Conservation (phyloP, 2,329 filamentous ascomycete species). For the Aspergillus oerlinghausenensis region DNA sequence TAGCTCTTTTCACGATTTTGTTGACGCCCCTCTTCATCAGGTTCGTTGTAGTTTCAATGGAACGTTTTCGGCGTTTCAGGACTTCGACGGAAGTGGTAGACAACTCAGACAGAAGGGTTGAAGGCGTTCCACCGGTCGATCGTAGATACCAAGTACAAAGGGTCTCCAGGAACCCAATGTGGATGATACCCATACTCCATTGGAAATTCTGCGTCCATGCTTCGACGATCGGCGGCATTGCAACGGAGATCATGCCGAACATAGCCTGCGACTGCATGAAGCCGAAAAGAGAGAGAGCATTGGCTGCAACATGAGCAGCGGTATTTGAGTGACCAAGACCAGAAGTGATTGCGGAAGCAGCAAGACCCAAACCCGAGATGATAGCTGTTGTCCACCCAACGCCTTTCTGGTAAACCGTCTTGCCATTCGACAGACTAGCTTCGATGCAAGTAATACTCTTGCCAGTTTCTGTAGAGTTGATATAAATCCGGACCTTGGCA, state of each 20-base stretch:
- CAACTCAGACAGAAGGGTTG: slow-evolving; percentile 70
- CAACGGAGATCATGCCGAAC: slow-evolving; percentile 75
- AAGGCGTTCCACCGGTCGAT: slow-evolving; percentile 79
- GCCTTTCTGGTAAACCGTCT: slow-evolving; percentile 82
- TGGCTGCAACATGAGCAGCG: slow-evolving; percentile 88
- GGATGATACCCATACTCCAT: slow-evolving; percentile 96
- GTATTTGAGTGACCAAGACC: slow-evolving; percentile 90
- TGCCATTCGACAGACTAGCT: slow-evolving; percentile 81
- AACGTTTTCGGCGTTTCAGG: slow-evolving; percentile 54
- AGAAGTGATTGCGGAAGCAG: slow-evolving; percentile 82
- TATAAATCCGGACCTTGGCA: slow-evolving; percentile 73
- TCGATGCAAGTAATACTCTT: slow-evolving; percentile 78
- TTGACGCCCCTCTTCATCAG: slow-evolving; percentile 29
- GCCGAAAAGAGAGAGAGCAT: slow-evolving; percentile 86
- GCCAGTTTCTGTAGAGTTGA: slow-evolving; percentile 64
- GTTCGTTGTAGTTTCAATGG: slow-evolving; percentile 37
- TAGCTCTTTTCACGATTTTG: slow-evolving; percentile 51
- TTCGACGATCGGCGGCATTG: slow-evolving; percentile 79
- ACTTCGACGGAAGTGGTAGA: slow-evolving; percentile 77
- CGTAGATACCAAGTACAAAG: slow-evolving; percentile 96
- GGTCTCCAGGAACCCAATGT: slow-evolving; percentile 76
- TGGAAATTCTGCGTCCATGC: slow-evolving; percentile 97
- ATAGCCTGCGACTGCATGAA: slow-evolving; percentile 96
- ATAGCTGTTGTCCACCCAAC: slow-evolving; percentile 88
- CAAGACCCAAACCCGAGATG: slow-evolving; percentile 76